Percentiles rank a stretch among this genome's conserved stretches.
phyloP scores from a whole-genome alignment of 306 rosid genomes.

The Cyamopsis tetragonoloba region DNA sequence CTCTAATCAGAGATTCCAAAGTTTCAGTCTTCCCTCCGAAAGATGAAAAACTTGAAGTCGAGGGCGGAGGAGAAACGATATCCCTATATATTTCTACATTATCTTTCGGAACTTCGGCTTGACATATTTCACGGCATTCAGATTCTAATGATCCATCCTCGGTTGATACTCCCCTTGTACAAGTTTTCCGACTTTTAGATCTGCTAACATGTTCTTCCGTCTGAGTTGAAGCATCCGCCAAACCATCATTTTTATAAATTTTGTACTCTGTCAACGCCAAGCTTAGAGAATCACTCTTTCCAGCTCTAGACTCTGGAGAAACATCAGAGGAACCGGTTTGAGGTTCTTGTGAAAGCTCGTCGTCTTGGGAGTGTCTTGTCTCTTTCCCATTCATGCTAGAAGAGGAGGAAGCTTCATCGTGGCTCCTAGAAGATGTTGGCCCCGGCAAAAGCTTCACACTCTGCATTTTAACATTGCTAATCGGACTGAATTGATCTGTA shows the following conservation, averaged over 20 bases:
- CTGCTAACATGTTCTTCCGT: conserved; percentile 69
- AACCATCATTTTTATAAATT: conserved; percentile 73
- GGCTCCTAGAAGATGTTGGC: conserved; percentile 69
- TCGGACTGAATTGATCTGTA: conserved; percentile 69
- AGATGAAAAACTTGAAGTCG: conserved; percentile 69
- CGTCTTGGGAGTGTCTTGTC: conserved; percentile 61
- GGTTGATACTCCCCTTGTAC: conserved; percentile 94
- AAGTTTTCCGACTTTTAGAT: conserved; percentile 55
- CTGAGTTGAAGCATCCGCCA: conserved; percentile 92
- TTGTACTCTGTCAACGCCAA: conserved; percentile 90
- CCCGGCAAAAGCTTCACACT: conserved; percentile 69
- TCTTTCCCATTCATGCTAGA: conserved; percentile 93
- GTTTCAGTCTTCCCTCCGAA: conserved; percentile 80
- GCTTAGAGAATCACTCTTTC: conserved; percentile 60
- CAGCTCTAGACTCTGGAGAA: conserved; percentile 70
- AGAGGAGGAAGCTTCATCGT: conserved; percentile 75
- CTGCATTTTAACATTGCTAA: conserved; percentile 52
- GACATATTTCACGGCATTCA: conserved; percentile 47
- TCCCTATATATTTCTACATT: conserved; percentile 56
- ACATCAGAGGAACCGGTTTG: conserved; percentile 56
- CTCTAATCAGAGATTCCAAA: conserved; percentile 86
- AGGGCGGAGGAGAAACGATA: conserved; percentile 64
- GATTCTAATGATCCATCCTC: conserved; percentile 67
- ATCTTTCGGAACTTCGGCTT: conserved; percentile 46
- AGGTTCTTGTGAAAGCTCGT: conserved; percentile 65